Evolutionary conservation across 495 filamentous ascomycete genomes (phyloP), one percentile per base, ranked within the genome.

Genomic region (Aspergillus mulundensis): DNA sequence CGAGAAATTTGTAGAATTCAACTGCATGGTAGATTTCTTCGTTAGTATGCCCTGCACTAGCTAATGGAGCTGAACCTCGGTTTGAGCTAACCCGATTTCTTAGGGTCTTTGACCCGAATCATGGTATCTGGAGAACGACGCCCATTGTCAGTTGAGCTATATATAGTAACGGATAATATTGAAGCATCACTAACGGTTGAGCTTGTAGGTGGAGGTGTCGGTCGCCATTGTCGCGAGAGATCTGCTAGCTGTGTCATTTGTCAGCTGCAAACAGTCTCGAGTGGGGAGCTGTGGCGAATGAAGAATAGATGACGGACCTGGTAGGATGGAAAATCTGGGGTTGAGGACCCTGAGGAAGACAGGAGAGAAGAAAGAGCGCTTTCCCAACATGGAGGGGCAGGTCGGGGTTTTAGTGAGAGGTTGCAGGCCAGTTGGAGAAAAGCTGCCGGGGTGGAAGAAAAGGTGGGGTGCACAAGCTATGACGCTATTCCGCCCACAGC

Each of bases 81-180:
- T 15, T 46, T 25, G 24, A 14, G 54, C 56, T 50, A 70, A 87
- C 87, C 72, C 19, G 90, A 95, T 65, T 77, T 81, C 69, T 91
- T 84, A 3, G 94, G 94, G 70, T 98, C 91, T 73, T 97, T 97
- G 67, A 97, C 89, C 71, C 94, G 84, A 62, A 96, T 72, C 92
- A 92, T 96, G 54, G 70, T 67, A 52, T 77, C 75, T 74, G 55
- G 18, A 23, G 15, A 36, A 43, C 36, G 5, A 48, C 24, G 4
- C 32, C 34, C 43, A 58, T 53, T 23, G 23, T 53, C 34, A 53
- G 36, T 42, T 14, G 18, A 40, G 34, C 32, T 14, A 10, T 14
- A 10, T 3, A 15, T n/a, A 14, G 5, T 15, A 7, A 7, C 32
- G 12, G 2, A 10, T 4, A 14, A 28, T 28, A 3, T 8, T n/a